Percentiles rank a stretch among this genome's conserved stretches.
Conservation (phyloP, 2,329 filamentous ascomycete genomes). For the Pseudogymnoascus sp. region DNA sequence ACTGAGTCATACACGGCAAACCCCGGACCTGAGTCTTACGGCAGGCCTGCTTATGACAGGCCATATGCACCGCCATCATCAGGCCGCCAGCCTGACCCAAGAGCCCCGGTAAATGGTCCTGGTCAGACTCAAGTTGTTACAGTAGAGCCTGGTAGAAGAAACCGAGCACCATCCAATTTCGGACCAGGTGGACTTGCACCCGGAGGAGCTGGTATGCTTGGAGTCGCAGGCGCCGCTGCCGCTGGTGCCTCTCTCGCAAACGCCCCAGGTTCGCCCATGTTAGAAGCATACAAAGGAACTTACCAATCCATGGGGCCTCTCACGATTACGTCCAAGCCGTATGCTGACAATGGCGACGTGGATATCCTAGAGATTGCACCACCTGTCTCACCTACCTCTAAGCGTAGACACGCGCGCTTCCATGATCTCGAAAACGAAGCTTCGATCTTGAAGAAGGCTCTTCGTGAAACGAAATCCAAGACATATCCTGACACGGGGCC, state of each 20-base stretch:
- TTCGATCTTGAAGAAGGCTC: constrained; percentile 62
- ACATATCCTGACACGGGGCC: constrained; percentile 56
- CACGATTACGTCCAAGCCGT: constrained; percentile 40
- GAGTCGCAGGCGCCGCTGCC: constrained; percentile 24
- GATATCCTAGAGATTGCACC: constrained; percentile 36
- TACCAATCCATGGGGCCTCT: constrained; percentile 88
- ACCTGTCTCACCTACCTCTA: constrained; percentile 44
- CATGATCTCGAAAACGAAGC: constrained; percentile 80
- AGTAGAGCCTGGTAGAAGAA: constrained; percentile 22
- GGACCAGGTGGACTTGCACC: constrained; percentile 18
- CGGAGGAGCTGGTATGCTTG: constrained; percentile 21
- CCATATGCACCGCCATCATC: neutral
- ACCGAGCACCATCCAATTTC: constrained; percentile 20
- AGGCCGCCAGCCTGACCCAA: constrained; percentile 13
- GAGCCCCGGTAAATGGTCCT: constrained; percentile 13
- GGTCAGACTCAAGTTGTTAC: constrained; percentile 21
- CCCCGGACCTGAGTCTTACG: constrained; percentile 9
- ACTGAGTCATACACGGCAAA: constrained; percentile 20
- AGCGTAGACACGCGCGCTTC: constrained; percentile 60
- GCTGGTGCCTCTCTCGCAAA: constrained; percentile 36
- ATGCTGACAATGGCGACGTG: constrained; percentile 39
- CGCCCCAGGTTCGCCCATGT: constrained; percentile 71
- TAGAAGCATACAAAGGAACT: constrained; percentile 87
- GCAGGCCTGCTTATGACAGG: neutral
- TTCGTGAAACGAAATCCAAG: constrained; percentile 50